Evolutionary conservation across 2,329 filamentous ascomycete genomes (phyloP), one percentile per base, ranked within the genome.

Genomic region (Plenodomus lindquistii): DNA sequence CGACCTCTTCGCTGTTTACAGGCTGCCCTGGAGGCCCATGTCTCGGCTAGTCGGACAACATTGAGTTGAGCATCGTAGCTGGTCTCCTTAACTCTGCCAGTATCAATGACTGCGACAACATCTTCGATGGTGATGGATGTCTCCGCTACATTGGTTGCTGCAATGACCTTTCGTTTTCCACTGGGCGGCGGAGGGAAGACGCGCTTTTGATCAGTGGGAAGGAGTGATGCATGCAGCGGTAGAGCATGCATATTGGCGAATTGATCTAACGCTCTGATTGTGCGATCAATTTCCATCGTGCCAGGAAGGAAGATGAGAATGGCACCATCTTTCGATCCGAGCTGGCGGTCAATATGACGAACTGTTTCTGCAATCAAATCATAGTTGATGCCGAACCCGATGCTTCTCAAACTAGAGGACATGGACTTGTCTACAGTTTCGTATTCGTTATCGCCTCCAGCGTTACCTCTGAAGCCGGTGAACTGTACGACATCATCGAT

Each of bases 81-180:
- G 0, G 92, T 99, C 73, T 99, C 93, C 68, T 99, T 99, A 50
- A 99, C 94, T 44, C 91, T 86, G 21, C 94, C 94, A 10, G 88
- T 94, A 70, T 99, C 94, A 55, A 99, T 93, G 38, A 99, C 94
- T 2, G 90, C 93, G 2, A 97, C 89, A 44, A 99, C 89, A 67
- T 99, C 94, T 67, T 97, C 92, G 51, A 99, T 99, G 0, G 94
- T 99, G 69, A 99, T 97, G 2, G 94, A 97, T 0, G 94, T 99
- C 71, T 99, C 94, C 2, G 94, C 94, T 2, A 99, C 93, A 64
- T 99, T 99, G 37, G 94, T 99, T 1, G 94, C 90, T 6, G 93
- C 89, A 27, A 99, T 89, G 11, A 99, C 84, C 73, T 99, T 99
- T 29, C 94, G 83, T 73, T 90, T 92, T 0, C 91, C 91, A 2